Evolutionary conservation across 257 asterid species (phyloP).

Genomic region (Forsythia suspensa): DNA sequence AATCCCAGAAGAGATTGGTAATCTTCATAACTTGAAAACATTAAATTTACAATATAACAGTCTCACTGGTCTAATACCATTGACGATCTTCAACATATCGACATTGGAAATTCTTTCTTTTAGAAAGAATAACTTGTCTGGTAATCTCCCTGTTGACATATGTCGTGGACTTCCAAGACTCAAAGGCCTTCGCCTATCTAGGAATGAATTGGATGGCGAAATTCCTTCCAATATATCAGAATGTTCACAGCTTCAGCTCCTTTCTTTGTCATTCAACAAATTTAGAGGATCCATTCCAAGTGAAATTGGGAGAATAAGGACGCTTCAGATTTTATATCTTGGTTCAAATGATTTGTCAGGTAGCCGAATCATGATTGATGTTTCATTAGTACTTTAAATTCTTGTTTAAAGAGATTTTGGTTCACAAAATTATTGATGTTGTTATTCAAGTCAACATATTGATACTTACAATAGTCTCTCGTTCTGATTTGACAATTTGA

Average conservation of each 20-base stretch:
- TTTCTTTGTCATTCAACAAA: constrained; percentile 15
- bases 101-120: constrained; percentile 17
- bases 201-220: constrained; percentile 21
- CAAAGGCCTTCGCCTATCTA: neutral
- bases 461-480: no score
- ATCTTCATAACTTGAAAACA: neutral
- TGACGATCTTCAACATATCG: constrained; percentile 22
- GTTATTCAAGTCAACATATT: no score
- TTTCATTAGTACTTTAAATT: no score
- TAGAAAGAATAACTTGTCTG: constrained; percentile 9
- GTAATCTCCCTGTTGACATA: constrained; percentile 12
- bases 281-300: constrained; percentile 24
- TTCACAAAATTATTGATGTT: no score
- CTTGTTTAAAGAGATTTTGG: no score
- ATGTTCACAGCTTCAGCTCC: constrained; percentile 21
- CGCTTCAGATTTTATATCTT: constrained; percentile 11
- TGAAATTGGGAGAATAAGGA: constrained; percentile 15
- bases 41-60: neutral
- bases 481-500: no score
- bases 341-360: constrained; percentile 12
- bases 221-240: constrained; percentile 26
- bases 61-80: constrained; percentile 24
- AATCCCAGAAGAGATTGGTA: constrained; percentile 1
- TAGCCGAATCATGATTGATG: neutral
- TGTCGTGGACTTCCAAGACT: constrained; percentile 16